phyloP scores from a whole-genome alignment of 768 basidiomycete genomes.

The Boletus tylopilopsis region DNA sequence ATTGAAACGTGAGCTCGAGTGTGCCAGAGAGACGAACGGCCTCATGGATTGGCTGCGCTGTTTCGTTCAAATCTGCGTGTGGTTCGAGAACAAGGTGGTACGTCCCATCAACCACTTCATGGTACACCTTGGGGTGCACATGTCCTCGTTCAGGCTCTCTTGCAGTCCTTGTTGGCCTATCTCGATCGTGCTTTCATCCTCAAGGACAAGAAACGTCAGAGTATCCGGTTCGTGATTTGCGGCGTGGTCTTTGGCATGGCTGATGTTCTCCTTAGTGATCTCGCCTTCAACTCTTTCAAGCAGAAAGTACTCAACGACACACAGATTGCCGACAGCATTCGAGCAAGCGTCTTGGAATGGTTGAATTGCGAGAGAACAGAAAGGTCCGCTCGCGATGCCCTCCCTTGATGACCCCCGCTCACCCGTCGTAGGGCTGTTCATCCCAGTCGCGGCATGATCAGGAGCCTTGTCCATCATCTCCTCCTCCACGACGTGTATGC shows the following conservation, averaged over 20 bases:
- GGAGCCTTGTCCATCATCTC: slow-evolving; percentile 54
- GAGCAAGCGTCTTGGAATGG: slow-evolving; percentile 47
- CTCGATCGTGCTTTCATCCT: slow-evolving; percentile 65
- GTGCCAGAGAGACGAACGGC: neutral
- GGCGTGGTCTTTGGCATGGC: neutral
- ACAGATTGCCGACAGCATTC: slow-evolving; percentile 41
- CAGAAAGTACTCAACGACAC: slow-evolving; percentile 48
- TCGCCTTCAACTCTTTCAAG: slow-evolving; percentile 56
- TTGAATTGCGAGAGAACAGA: slow-evolving; percentile 50
- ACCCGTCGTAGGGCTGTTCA: slow-evolving; percentile 34
- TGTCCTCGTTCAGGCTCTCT: slow-evolving; percentile 40
- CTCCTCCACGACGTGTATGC: slow-evolving; percentile 53
- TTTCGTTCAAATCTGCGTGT: slow-evolving; percentile 55
- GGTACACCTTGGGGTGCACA: neutral
- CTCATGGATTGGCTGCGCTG: slow-evolving; percentile 53
- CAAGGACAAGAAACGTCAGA: slow-evolving; percentile 33
- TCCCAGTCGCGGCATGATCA: slow-evolving; percentile 39
- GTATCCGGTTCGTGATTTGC: slow-evolving; percentile 42
- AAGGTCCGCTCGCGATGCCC: slow-evolving; percentile 21
- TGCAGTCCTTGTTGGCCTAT: slow-evolving; percentile 64
- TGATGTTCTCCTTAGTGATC: slow-evolving; percentile 35
- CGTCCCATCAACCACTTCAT: slow-evolving; percentile 24
- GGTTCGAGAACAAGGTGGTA: slow-evolving; percentile 67
- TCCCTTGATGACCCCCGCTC: neutral
- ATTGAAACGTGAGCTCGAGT: slow-evolving; percentile 38